phyloP scores from a whole-genome alignment of 371 early-diverging fungal species.

The Syncephalastrum monosporum region DNA sequence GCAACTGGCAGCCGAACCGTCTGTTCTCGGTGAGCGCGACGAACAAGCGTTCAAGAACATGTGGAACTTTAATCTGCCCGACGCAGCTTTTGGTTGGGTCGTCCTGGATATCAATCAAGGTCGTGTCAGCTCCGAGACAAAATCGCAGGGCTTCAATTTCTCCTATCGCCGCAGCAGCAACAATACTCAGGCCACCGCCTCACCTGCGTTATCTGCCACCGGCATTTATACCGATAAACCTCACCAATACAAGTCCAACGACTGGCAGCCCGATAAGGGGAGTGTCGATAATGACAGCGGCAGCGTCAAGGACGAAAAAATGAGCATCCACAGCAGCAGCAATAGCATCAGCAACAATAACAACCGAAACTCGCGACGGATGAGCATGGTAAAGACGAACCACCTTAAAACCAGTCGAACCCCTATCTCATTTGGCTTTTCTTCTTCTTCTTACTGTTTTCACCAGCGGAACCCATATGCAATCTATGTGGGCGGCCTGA shows the following conservation, averaged over 20 bases:
- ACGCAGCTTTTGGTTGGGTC: slow-evolving; percentile 59
- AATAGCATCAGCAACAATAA: slow-evolving; percentile 13
- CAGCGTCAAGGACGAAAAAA: slow-evolving; percentile 14
- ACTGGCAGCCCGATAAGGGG: slow-evolving; percentile 17
- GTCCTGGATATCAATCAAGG: slow-evolving; percentile 57
- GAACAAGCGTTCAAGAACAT: slow-evolving; percentile 66
- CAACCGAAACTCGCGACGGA: slow-evolving; percentile 20
- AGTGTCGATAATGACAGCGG: slow-evolving; percentile 14
- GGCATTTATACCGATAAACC: slow-evolving; percentile 24
- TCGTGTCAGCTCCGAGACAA: slow-evolving; percentile 50
- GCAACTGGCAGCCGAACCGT: slow-evolving; percentile 12
- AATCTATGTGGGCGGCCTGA: slow-evolving; percentile 45
- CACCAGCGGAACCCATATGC: slow-evolving; percentile 37
- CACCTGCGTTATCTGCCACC: slow-evolving; percentile 25
- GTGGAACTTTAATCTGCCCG: slow-evolving; percentile 72
- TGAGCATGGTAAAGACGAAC: slow-evolving; percentile 20
- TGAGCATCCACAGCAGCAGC: slow-evolving; percentile 3
- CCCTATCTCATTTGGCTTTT: neutral
- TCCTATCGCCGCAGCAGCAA: slow-evolving; percentile 46
- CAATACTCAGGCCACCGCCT: slow-evolving; percentile 11
- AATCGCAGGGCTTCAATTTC: slow-evolving; percentile 61
- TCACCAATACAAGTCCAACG: slow-evolving; percentile 26
- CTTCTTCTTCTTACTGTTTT: neutral
- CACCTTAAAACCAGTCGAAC: neutral
- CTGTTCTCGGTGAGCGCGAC: slow-evolving; percentile 31